These are phyloP conservation scores for Fusarium metavorans DNA, from an alignment of 2,329 filamentous ascomycete genomes.

Conservation along the genomic window DNA sequence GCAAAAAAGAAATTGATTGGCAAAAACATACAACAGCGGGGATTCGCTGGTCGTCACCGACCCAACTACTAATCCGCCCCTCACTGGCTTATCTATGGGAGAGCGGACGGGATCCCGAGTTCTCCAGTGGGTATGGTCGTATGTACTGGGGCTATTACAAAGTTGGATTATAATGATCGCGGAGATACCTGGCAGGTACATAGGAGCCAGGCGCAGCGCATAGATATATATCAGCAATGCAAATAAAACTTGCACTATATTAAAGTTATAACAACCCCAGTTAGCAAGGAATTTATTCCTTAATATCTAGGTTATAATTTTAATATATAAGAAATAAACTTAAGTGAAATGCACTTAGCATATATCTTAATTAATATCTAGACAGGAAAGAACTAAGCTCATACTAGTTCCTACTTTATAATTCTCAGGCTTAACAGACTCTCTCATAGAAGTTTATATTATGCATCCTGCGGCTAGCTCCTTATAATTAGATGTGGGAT, in stretches of 20 bases:
- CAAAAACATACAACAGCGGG: background rate
- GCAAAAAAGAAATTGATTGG: rapidly evolving
- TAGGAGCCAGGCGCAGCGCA: background rate
- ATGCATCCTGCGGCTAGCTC: background rate
- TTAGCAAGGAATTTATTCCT: no score
- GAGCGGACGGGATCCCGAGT: background rate
- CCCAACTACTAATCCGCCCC: background rate
- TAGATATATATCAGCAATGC: no score
- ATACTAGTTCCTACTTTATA: background rate
- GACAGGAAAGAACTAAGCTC: background rate
- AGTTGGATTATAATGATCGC: background rate
- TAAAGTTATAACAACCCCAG: no score
- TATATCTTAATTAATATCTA: background rate
- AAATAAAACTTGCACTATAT: no score
- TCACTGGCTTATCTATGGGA: background rate
- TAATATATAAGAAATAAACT: background rate
- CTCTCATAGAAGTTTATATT: no score
- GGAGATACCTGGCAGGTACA: background rate
- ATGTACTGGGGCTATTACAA: rapidly evolving
- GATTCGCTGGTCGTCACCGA: background rate
- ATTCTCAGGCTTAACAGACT: background rate
- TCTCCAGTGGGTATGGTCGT: background rate
- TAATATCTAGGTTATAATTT: background rate
- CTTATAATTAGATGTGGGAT: no score
- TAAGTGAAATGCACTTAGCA: background rate